Percentiles rank a stretch among this genome's conserved stretches.
Evolutionary conservation across 805 yeast genomes (phyloP).

Genomic region (Candida odintsovae): DNA sequence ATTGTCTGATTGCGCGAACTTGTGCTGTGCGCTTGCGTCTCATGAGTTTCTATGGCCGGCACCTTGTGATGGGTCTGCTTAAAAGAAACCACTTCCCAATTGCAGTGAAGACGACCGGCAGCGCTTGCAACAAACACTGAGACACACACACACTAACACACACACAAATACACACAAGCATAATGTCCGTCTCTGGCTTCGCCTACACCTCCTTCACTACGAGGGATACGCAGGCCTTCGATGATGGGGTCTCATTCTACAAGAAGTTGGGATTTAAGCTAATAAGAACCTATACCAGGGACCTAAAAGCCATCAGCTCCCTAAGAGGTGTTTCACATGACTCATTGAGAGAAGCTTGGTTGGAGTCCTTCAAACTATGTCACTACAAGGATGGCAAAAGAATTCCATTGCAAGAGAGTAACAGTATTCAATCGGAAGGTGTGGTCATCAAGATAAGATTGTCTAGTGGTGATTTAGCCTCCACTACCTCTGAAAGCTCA

Average conservation of each 20-base stretch:
- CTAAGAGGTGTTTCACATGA: slow-evolving; percentile 56
- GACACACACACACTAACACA: background rate
- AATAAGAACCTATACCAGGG: slow-evolving; percentile 55
- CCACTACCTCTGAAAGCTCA: slow-evolving; percentile 27
- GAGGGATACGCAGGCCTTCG: slow-evolving; percentile 39
- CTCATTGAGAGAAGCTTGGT: slow-evolving; percentile 66
- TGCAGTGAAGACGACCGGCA: background rate
- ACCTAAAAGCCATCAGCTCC: slow-evolving; percentile 30
- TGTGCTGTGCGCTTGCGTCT: background rate
- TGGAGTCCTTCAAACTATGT: slow-evolving; percentile 60
- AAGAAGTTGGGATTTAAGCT: slow-evolving; percentile 53
- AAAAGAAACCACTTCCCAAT: background rate
- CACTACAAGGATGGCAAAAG: slow-evolving; percentile 55
- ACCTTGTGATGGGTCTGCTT: background rate
- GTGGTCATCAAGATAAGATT: slow-evolving; percentile 43
- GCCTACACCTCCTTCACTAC: slow-evolving; percentile 63
- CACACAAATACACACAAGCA: background rate
- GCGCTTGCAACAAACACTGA: background rate
- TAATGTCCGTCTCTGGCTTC: slow-evolving; percentile 30
- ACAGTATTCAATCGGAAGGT: slow-evolving; percentile 37
- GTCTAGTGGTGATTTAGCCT: slow-evolving; percentile 10
- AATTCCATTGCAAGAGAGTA: slow-evolving; percentile 41
- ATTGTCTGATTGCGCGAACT: background rate
- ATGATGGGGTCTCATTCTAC: slow-evolving; percentile 50
- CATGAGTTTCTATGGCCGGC: background rate